These are phyloP conservation scores for Melanomma pulvis-pyrius DNA, from an alignment of 495 filamentous ascomycete genomes.

Conservation along the genomic window DNA sequence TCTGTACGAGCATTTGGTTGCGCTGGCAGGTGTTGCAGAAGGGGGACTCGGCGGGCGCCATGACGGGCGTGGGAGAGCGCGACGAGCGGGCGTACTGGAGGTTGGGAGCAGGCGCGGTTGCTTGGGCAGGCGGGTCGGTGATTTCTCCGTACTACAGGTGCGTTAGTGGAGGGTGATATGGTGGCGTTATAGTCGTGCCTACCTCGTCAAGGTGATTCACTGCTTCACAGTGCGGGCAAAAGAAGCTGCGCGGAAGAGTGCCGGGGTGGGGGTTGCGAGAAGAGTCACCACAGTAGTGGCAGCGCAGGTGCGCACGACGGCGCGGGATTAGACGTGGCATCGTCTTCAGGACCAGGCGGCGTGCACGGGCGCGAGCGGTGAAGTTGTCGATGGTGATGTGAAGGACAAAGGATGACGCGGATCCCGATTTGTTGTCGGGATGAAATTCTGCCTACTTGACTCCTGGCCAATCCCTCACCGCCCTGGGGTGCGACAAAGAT, in stretches of 20 bases:
- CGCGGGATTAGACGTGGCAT: conserved; percentile 22
- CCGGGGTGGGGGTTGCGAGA: conserved; percentile 29
- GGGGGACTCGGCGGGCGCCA: conserved; percentile 49
- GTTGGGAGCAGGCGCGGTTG: conserved; percentile 43
- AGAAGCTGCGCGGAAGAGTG: conserved; percentile 9
- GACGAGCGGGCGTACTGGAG: conserved; percentile 41
- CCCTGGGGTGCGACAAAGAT: not conserved
- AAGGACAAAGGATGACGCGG: not conserved
- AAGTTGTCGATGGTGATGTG: not conserved
- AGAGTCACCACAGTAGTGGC: conserved; percentile 21
- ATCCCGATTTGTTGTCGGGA: not conserved
- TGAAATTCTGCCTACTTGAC: conserved; percentile 15
- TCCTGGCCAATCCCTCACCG: not conserved
- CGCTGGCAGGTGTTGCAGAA: conserved; percentile 80
- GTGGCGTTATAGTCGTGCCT: conserved; percentile 29
- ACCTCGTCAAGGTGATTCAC: conserved; percentile 78
- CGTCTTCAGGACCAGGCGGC: not conserved
- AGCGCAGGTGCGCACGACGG: conserved; percentile 21
- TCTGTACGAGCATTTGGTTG: conserved; percentile 77
- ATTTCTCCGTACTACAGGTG: conserved; percentile 72
- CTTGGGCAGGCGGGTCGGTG: conserved; percentile 71
- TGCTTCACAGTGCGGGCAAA: conserved; percentile 45
- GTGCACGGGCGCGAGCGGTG: not conserved
- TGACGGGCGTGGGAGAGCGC: conserved; percentile 40
- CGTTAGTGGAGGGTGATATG: conserved; percentile 6